Conservation (phyloP, 2,329 filamentous ascomycete genomes). For the Venturia effusa region DNA sequence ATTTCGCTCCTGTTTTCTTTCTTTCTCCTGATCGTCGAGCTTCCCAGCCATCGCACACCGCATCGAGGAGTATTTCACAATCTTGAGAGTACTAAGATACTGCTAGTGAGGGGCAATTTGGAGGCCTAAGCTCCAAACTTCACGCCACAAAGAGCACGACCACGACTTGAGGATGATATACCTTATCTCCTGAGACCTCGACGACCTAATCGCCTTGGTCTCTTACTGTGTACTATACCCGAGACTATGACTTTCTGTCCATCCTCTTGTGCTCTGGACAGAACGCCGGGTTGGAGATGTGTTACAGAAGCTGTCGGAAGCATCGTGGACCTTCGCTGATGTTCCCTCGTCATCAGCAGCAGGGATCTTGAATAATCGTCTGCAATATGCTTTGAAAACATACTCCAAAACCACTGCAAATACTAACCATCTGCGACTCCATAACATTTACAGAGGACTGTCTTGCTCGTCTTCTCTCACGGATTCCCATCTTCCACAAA, state of each 20-base stretch:
- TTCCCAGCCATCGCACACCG: conserved; percentile 6
- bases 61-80: neutral
- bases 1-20: neutral
- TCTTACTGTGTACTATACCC: neutral
- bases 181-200: too few species aligned
- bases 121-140: neutral
- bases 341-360: conserved; percentile 1
- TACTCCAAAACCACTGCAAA: neutral
- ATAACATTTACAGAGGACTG: neutral
- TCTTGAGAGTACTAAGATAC: neutral
- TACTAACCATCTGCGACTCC: neutral
- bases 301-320: neutral
- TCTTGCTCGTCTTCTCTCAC: too few species aligned
- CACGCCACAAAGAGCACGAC: too few species aligned
- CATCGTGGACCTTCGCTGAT: neutral
- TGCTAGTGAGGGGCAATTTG: conserved; percentile 2
- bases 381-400: neutral
- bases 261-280: neutral
- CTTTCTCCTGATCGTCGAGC: neutral
- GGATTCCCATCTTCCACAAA: neutral
- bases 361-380: neutral
- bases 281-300: neutral
- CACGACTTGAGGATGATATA: too few species aligned
- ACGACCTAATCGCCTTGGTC: neutral
- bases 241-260: neutral